A percentile compares a stretch with the other conserved stretches of the same genome.
phyloP scores from a whole-genome alignment of 2,329 filamentous ascomycete species.

The Colletotrichum siamense region DNA sequence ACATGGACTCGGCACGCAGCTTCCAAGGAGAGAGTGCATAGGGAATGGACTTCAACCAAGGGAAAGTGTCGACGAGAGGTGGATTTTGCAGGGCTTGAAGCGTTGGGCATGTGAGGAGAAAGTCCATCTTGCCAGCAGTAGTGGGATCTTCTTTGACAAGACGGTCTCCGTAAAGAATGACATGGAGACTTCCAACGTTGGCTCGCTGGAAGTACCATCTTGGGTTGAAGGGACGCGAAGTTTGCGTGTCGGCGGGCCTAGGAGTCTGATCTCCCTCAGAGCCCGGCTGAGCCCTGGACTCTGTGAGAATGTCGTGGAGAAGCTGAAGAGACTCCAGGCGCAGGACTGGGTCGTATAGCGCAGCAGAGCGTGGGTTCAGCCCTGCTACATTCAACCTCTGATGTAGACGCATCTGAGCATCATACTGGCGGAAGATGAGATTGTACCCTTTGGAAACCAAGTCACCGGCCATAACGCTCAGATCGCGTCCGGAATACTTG shows the following conservation, averaged over 20 bases:
- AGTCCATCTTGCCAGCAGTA: background rate
- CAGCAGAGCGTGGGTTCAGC: background rate
- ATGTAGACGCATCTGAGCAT: background rate
- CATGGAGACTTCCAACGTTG: background rate
- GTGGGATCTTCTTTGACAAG: background rate
- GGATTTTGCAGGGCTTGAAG: background rate
- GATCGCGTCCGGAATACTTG: background rate
- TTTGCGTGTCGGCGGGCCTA: background rate
- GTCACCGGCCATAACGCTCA: background rate
- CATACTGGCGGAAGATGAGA: constrained; percentile 7
- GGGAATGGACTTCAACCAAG: background rate
- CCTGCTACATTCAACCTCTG: background rate
- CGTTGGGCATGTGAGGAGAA: background rate
- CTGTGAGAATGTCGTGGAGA: background rate
- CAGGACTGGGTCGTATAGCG: background rate
- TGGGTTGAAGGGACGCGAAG: background rate
- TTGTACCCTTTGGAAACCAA: background rate
- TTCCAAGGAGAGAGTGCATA: constrained; percentile 9
- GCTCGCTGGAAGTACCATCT: background rate
- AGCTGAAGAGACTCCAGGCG: background rate
- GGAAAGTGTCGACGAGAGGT: background rate
- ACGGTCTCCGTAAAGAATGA: background rate
- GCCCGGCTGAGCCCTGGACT: background rate
- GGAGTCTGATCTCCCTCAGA: background rate
- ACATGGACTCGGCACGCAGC: background rate